Percentiles rank a stretch among this genome's conserved stretches.
Conservation (phyloP, 495 filamentous ascomycete genomes). For the Durotheca rogersii region DNA sequence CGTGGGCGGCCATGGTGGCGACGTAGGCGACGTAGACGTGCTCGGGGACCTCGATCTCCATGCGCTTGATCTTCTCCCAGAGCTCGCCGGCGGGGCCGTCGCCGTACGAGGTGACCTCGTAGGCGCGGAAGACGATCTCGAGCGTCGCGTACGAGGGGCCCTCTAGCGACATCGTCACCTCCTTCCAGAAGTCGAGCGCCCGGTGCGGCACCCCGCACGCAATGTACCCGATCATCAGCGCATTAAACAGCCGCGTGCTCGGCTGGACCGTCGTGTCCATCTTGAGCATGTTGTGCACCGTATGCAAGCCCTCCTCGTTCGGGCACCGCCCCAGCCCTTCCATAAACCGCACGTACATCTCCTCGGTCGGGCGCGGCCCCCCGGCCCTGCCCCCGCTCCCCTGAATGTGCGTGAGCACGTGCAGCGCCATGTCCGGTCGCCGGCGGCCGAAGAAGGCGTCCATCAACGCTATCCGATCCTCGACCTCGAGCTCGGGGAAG, state of each 20-base stretch:
- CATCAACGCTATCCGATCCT: slow-evolving; percentile 72
- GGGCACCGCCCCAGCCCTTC: slow-evolving; percentile 67
- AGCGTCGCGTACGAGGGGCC: slow-evolving; percentile 80
- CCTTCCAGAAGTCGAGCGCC: slow-evolving; percentile 75
- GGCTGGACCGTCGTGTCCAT: slow-evolving; percentile 77
- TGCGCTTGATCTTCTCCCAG: slow-evolving; percentile 68
- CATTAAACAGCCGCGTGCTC: slow-evolving; percentile 73
- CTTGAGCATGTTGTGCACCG: slow-evolving; percentile 88
- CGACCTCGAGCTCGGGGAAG: slow-evolving; percentile 70
- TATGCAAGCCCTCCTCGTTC: slow-evolving; percentile 64
- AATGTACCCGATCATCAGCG: slow-evolving; percentile 82
- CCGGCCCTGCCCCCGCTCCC: slow-evolving; percentile 54
- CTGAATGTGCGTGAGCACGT: slow-evolving; percentile 90
- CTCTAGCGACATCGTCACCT: slow-evolving; percentile 73
- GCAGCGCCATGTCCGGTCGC: slow-evolving; percentile 75
- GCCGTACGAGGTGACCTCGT: slow-evolving; percentile 63
- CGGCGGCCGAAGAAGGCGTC: slow-evolving; percentile 73
- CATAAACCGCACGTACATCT: slow-evolving; percentile 76
- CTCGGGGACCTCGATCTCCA: slow-evolving; percentile 74
- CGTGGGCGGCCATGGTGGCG: slow-evolving; percentile 69
- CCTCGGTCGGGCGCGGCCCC: slow-evolving; percentile 64
- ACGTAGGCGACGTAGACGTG: slow-evolving; percentile 72
- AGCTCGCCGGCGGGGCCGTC: slow-evolving; percentile 66
- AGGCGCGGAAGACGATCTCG: slow-evolving; percentile 73
- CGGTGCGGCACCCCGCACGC: slow-evolving; percentile 61